Base-by-base conservation (phyloP, 371 early-diverging fungal species). In the Zancudomyces culisetae region DNA sequence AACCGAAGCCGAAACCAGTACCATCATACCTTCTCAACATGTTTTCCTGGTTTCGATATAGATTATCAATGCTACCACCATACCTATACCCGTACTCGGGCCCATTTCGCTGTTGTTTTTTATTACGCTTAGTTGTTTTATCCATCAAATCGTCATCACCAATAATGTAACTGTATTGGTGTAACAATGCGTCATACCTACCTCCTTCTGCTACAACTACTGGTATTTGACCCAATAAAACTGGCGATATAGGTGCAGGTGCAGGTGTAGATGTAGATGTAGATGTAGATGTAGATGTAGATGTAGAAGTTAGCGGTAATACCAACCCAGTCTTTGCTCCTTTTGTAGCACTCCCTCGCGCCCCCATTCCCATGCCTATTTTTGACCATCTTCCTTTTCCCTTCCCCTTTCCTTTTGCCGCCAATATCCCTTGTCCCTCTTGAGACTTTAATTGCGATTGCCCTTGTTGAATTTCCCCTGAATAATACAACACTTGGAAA, bases 141-240 rank as follows among this genome's bases (percentile, higher is more conserved):
- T 24, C 2, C 15, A 19, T 18, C 23, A 24, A 4, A 1, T 39
- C 15, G 15, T 46, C 49, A 21, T 42, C 26, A 21, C 54, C 59
- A 0, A 61, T 62, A 22, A 81, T 76, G 49, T 70, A 68, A 42
- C 79, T 63, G 53, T 78, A 79, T 28, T 65, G 57, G 27, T 63
- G 59, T 27, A 87, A 62, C 48, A 87, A 52, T 10, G 70, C 68
- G 60, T 93, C 92, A 49, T 94, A 92, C 51, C 83, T 63, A 2
- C 70, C 73, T 13, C 72, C 70, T 0, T 65, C 54, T 3, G 81
- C 71, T 30, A 85, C 51, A 2, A 72, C 66, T 27, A 81, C 80
- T 18, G 80, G 63, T 15, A 71, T 70, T 15, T 35, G 35, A 15
- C n/a, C 27, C 26, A 3, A 4, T 18, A 29, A 23, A n/a, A n/a